Percentiles rank a stretch among this genome's conserved stretches.
These are phyloP conservation scores for Angomonas ambiguus DNA, from an alignment of 208 protist genomes.

Conservation along the genomic window DNA sequence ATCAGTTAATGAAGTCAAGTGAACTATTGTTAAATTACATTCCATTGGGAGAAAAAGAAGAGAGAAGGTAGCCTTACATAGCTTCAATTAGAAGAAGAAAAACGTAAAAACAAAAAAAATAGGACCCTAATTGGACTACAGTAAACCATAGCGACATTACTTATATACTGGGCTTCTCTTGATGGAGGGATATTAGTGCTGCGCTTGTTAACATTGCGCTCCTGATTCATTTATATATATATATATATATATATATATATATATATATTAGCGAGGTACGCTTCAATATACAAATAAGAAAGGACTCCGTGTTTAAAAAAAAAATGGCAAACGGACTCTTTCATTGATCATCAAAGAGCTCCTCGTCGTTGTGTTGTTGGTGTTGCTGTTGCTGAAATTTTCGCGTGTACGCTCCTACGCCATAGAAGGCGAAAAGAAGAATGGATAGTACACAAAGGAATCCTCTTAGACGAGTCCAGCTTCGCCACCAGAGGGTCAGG, in stretches of 20 bases:
- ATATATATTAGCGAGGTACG: too few species aligned
- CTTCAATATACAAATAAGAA: too few species aligned
- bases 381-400: background rate
- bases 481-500: background rate
- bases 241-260: too few species aligned
- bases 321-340: too few species aligned
- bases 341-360: too few species aligned
- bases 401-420: background rate
- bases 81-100: constrained; percentile 1
- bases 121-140: background rate
- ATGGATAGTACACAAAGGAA: background rate
- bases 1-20: too few species aligned
- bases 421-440: background rate
- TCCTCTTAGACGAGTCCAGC: background rate
- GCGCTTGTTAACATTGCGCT: constrained; percentile 8
- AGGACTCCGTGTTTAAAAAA: too few species aligned
- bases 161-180: too few species aligned
- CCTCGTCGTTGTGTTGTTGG: too few species aligned
- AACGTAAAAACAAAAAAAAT: constrained; percentile 14
- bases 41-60: background rate
- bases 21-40: background rate
- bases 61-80: background rate
- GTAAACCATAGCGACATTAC: too few species aligned
- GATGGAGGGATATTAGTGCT: constrained; percentile 5
- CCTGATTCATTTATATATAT: background rate